These are phyloP conservation scores for Candida ovalis DNA, from an alignment of 805 yeast species.

Conservation along the genomic window DNA sequence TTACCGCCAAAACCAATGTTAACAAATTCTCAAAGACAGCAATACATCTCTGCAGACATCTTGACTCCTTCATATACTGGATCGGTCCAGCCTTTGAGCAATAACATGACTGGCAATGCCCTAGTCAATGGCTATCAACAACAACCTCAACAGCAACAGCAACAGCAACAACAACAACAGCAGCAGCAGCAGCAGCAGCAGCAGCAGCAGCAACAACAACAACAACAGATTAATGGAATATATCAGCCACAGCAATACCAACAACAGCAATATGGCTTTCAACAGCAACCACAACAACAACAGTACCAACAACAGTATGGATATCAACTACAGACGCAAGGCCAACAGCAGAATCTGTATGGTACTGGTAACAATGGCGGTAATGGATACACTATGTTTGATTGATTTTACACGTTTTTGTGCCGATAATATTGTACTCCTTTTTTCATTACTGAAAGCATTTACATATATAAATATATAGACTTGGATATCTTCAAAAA, in stretches of 20 bases:
- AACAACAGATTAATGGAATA: conserved; percentile 5
- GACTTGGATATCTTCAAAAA: background rate
- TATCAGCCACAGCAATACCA: conserved; percentile 20
- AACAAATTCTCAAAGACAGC: conserved; percentile 27
- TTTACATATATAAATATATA: background rate
- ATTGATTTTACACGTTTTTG: background rate
- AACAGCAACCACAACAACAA: conserved; percentile 8
- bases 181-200: too few relatives aligned
- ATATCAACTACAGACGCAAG: background rate
- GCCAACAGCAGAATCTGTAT: conserved; percentile 1
- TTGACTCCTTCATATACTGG: conserved; percentile 12
- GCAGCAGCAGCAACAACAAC: too few relatives aligned
- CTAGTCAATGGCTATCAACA: conserved; percentile 4
- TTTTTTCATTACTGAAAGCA: background rate
- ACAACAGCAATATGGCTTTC: conserved; percentile 2
- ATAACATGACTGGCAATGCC: background rate
- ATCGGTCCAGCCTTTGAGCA: background rate
- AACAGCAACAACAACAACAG: conserved; percentile 7
- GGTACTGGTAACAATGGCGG: background rate
- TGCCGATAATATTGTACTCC: background rate
- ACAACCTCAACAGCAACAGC: conserved; percentile 20
- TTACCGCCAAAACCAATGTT: conserved; percentile 31
- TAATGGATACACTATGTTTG: background rate
- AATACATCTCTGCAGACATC: conserved; percentile 19
- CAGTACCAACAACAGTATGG: conserved; percentile 16